These are phyloP conservation scores for Colletotrichum lentis DNA, from an alignment of 2,329 filamentous ascomycete species.

Conservation along the genomic window DNA sequence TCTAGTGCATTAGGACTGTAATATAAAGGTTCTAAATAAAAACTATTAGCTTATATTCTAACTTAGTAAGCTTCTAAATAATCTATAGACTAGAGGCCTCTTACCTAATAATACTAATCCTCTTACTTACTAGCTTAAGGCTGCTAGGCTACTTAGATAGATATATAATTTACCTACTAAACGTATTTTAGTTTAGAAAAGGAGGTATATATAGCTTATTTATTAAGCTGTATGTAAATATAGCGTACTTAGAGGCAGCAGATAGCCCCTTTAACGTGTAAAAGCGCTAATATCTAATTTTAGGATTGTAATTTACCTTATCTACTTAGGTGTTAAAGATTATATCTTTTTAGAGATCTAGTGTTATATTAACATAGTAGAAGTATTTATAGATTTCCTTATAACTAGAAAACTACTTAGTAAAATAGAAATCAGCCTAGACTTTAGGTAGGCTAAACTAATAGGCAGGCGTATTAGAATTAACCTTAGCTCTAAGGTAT, in stretches of 20 bases:
- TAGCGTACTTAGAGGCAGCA: conserved; percentile 52
- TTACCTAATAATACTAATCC: no score
- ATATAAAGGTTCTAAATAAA: conserved; percentile 68
- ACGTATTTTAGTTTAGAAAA: conserved; percentile 47
- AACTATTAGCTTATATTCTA: conserved; percentile 50
- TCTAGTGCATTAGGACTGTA: conserved; percentile 65
- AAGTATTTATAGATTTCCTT: no score
- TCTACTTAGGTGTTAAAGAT: no score
- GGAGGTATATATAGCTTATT: conserved; percentile 52
- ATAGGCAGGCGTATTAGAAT: no score
- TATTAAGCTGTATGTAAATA: conserved; percentile 56
- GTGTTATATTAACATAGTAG: no score
- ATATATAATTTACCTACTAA: conserved; percentile 44
- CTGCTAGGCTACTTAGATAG: conserved; percentile 43
- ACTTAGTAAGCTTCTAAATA: conserved; percentile 43
- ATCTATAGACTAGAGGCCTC: conserved; percentile 18
- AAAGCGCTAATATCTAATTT: conserved; percentile 53
- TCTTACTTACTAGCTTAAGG: no score
- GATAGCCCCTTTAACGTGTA: conserved; percentile 50
- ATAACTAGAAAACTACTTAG: no score
- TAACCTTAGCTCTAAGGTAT: no score
- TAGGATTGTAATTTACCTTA: conserved; percentile 51
- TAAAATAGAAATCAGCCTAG: no score
- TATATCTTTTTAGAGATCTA: no score
- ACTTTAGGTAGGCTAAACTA: no score